Evolutionary conservation across 352 stramenopile species (phyloP).

Genomic region (Thraustochytrium sp.): DNA sequence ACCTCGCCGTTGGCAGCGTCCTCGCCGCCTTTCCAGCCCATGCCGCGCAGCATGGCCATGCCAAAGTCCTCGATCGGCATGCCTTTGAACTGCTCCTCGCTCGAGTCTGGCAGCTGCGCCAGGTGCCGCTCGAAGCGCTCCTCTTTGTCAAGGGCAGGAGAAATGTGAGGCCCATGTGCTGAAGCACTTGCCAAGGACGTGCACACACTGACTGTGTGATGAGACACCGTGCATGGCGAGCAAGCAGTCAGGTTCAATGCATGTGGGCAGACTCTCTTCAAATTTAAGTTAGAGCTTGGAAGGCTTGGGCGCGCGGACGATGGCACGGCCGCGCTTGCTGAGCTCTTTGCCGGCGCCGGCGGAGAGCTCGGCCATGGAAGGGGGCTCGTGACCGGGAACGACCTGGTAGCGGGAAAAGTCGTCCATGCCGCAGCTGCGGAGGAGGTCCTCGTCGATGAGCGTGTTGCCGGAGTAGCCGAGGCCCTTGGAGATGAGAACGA

Average conservation of each 20-base stretch:
- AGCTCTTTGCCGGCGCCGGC: background rate
- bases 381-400: constrained; percentile 10
- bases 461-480: background rate
- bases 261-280: no score
- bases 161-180: no score
- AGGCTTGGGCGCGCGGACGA: background rate
- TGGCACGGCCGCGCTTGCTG: background rate
- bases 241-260: no score
- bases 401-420: constrained; percentile 31
- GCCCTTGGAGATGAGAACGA: constrained; percentile 3
- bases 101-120: background rate
- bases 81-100: constrained; percentile 57
- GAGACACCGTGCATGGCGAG: no score
- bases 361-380: constrained; percentile 17
- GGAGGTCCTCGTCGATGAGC: constrained; percentile 36
- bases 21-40: constrained; percentile 86
- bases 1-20: background rate
- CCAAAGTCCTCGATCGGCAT: constrained; percentile 91
- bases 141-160: no score
- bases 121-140: background rate
- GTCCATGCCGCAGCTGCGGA: constrained; percentile 11
- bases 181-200: no score
- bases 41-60: constrained; percentile 86
- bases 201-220: no score
- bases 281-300: constrained; percentile 42